A percentile compares a stretch with the other conserved stretches of the same genome.
Evolutionary conservation across 306 rosid species (phyloP).

Genomic region (Corylus americana): DNA sequence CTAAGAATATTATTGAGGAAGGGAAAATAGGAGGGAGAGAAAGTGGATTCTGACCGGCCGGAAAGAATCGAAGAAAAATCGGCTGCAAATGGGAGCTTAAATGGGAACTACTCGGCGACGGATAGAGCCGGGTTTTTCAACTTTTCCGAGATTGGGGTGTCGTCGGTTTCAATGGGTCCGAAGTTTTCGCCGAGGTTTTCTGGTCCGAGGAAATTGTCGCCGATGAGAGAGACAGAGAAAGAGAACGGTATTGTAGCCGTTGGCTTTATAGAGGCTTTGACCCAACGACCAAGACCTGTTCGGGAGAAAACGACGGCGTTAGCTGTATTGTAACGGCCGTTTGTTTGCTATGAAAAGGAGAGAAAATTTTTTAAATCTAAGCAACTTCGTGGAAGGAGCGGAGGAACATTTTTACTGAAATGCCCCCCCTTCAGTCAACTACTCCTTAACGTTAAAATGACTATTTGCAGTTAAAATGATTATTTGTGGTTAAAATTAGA

Average conservation of each 20-base stretch:
- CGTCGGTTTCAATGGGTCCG: slow-evolving; percentile 20
- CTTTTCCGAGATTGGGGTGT: slow-evolving; percentile 32
- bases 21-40: slow-evolving; percentile 31
- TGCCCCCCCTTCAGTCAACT: no score
- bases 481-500: no score
- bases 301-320: slow-evolving; percentile 2
- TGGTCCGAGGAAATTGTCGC: slow-evolving; percentile 31
- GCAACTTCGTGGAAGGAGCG: neutral
- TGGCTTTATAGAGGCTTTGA: slow-evolving; percentile 27
- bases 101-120: slow-evolving; percentile 33
- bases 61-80: slow-evolving; percentile 63
- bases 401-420: no score
- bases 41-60: slow-evolving; percentile 71
- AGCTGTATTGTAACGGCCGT: slow-evolving; percentile 13
- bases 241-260: slow-evolving; percentile 47
- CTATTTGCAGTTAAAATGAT: no score
- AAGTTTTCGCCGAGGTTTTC: slow-evolving; percentile 37
- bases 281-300: slow-evolving; percentile 23
- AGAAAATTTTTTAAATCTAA: neutral
- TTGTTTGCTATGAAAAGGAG: neutral
- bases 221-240: slow-evolving; percentile 3
- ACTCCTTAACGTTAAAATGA: no score
- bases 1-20: slow-evolving; percentile 32
- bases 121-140: slow-evolving; percentile 25
- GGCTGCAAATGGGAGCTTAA: slow-evolving; percentile 39